These are phyloP conservation scores for Hortaea werneckii DNA, from an alignment of 2,329 filamentous ascomycete genomes.

Conservation along the genomic window DNA sequence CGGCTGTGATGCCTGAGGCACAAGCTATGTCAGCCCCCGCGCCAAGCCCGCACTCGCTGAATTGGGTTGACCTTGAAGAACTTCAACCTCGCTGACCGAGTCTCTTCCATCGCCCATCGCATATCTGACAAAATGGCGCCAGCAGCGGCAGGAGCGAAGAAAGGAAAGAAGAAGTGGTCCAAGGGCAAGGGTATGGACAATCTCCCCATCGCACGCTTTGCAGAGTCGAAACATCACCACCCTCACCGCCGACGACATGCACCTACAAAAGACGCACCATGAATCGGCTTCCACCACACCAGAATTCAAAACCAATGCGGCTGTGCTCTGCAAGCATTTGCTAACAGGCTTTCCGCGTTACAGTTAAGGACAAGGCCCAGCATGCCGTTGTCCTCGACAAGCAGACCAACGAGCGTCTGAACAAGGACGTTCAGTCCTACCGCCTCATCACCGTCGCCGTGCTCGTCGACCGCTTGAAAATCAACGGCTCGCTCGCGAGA, in stretches of 20 bases:
- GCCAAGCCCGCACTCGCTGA: conserved; percentile 1
- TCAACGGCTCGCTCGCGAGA: conserved; percentile 95
- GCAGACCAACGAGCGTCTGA: conserved; percentile 90
- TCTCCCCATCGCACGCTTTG: not conserved
- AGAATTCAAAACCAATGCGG: not conserved
- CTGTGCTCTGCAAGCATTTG: not conserved
- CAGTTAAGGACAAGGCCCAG: conserved; percentile 98
- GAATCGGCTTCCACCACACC: not conserved
- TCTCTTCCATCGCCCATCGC: not conserved
- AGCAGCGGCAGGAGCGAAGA: conserved; percentile 45
- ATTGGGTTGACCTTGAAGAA: not conserved
- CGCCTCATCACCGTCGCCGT: conserved; percentile 97
- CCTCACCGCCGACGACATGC: not conserved
- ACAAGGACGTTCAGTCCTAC: conserved; percentile 99
- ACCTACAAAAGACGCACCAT: not conserved
- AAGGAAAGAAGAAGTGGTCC: conserved; percentile 75
- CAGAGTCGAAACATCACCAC: not conserved
- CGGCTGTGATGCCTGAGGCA: not conserved
- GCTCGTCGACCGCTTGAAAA: conserved; percentile 99
- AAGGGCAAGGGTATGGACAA: conserved; percentile 35
- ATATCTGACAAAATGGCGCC: conserved; percentile 4
- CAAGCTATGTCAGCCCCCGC: not conserved
- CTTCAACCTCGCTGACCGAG: conserved; percentile 1
- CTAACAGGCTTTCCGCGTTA: not conserved
- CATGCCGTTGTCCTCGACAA: conserved; percentile 99